phyloP scores from a whole-genome alignment of 1,284 basidiomycete species.

The Ganoderma multipileum region DNA sequence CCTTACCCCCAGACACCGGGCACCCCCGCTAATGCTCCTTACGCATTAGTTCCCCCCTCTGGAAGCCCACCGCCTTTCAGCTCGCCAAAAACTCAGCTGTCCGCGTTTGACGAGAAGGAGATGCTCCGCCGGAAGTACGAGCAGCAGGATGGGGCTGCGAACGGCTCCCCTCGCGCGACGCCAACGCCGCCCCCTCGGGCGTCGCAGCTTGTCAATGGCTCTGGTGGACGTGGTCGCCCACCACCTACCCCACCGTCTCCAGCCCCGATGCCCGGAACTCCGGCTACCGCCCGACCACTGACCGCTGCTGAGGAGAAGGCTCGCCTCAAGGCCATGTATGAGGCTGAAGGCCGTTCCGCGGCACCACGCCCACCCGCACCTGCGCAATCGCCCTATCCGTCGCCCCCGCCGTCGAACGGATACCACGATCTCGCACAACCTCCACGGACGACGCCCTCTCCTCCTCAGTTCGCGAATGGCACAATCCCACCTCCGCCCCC shows the following conservation, averaged over 20 bases:
- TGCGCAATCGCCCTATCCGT: slow-evolving; percentile 24
- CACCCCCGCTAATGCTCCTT: slow-evolving; percentile 7
- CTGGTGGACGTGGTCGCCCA: slow-evolving; percentile 28
- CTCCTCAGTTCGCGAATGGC: slow-evolving; percentile 24
- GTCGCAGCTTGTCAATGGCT: slow-evolving; percentile 20
- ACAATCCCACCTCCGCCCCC: slow-evolving; percentile 59
- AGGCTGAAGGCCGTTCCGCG: slow-evolving; percentile 52
- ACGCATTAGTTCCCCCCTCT: slow-evolving; percentile 5
- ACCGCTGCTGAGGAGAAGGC: slow-evolving; percentile 84
- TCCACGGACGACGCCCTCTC: slow-evolving; percentile 11
- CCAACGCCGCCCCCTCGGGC: slow-evolving; percentile 39
- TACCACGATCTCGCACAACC: slow-evolving; percentile 14
- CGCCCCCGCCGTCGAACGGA: slow-evolving; percentile 29
- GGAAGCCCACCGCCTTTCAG: slow-evolving; percentile 29
- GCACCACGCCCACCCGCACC: slow-evolving; percentile 19
- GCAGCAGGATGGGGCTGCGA: slow-evolving; percentile 51
- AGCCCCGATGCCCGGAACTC: slow-evolving; percentile 27
- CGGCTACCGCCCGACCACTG: slow-evolving; percentile 48
- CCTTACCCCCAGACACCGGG: slow-evolving; percentile 19
- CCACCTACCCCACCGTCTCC: slow-evolving; percentile 41
- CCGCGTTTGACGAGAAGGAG: slow-evolving; percentile 60
- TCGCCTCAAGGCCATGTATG: slow-evolving; percentile 65
- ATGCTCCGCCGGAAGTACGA: slow-evolving; percentile 54
- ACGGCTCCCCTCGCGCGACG: slow-evolving; percentile 18
- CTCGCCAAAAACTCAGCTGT: slow-evolving; percentile 24